These are phyloP conservation scores for Trichosporon coremiiforme DNA, from an alignment of 1,284 basidiomycete genomes.

Conservation along the genomic window DNA sequence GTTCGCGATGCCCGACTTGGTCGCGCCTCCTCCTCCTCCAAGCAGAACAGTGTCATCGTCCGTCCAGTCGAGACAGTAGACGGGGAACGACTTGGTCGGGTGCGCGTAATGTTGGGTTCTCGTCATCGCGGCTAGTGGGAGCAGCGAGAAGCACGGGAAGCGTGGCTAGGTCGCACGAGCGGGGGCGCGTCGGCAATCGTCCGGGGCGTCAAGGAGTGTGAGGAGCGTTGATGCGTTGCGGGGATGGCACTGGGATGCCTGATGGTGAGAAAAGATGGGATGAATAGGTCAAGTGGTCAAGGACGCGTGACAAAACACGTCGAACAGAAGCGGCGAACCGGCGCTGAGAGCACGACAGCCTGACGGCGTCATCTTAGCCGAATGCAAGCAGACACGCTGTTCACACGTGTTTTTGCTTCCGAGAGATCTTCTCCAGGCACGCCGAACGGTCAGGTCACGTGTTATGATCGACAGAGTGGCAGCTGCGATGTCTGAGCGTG, in stretches of 20 bases:
- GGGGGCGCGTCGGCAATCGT: background rate
- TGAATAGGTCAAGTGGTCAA: background rate
- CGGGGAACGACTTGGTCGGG: constrained; percentile 73
- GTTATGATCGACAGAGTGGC: background rate
- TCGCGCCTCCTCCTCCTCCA: constrained; percentile 84
- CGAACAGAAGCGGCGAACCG: constrained; percentile 1
- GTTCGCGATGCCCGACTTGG: constrained; percentile 84
- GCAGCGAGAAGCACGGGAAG: background rate
- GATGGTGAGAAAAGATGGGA: background rate
- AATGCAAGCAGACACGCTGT: background rate
- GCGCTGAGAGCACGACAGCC: background rate
- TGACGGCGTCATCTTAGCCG: constrained; percentile 5
- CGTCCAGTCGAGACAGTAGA: constrained; percentile 84
- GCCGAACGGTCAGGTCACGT: background rate
- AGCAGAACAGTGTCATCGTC: constrained; percentile 73
- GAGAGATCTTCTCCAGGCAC: background rate
- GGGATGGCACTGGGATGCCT: background rate
- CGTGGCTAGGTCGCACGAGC: background rate
- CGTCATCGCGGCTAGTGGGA: constrained; percentile 60
- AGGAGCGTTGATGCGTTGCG: background rate
- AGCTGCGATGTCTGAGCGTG: background rate
- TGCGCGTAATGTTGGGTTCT: constrained; percentile 77
- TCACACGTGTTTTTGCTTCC: background rate
- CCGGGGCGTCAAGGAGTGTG: background rate
- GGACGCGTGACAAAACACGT: constrained; percentile 11